These are phyloP conservation scores for Paraconiothyrium sp. DNA, from an alignment of 2,329 filamentous ascomycete genomes.

Conservation along the genomic window DNA sequence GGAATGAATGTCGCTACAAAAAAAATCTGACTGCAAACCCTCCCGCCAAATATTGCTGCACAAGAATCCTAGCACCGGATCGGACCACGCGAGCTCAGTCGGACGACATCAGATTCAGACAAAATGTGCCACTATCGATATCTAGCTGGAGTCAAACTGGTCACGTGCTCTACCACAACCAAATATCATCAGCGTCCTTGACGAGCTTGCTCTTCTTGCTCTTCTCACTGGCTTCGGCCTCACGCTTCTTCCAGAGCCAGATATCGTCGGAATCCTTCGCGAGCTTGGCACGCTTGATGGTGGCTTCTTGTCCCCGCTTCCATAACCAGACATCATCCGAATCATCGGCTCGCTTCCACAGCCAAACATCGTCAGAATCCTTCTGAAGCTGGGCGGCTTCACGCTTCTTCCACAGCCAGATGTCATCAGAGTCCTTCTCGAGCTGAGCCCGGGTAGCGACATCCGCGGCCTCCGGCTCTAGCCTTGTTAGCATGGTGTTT, in stretches of 20 bases:
- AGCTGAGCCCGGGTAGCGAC: slow-evolving; percentile 5
- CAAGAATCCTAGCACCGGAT: slow-evolving; percentile 23
- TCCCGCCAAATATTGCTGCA: slow-evolving; percentile 45
- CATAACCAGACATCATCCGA: slow-evolving; percentile 10
- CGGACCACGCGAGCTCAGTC: too few species aligned
- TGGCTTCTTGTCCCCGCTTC: slow-evolving; percentile 7
- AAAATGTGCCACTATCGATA: background rate
- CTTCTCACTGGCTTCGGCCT: slow-evolving; percentile 6
- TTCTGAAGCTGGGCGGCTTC: slow-evolving; percentile 7
- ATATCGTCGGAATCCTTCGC: slow-evolving; percentile 8
- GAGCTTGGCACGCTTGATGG: slow-evolving; percentile 6
- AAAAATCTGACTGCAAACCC: slow-evolving; percentile 41
- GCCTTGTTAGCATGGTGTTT: background rate
- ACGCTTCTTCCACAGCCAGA: slow-evolving; percentile 12
- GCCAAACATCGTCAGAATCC: slow-evolving; percentile 11
- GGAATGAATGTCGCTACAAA: slow-evolving; percentile 21
- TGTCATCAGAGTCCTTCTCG: slow-evolving; percentile 9
- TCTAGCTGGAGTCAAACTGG: background rate
- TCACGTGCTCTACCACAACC: slow-evolving; percentile 1
- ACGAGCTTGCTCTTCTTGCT: slow-evolving; percentile 9
- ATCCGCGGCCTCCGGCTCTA: slow-evolving; percentile 8
- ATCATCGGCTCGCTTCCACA: slow-evolving; percentile 10
- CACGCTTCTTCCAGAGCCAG: slow-evolving; percentile 13
- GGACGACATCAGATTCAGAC: slow-evolving; percentile 35
- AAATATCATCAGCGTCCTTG: slow-evolving; percentile 10